phyloP scores from a whole-genome alignment of 345 rosid species.

The Eucalyptus grandis region DNA sequence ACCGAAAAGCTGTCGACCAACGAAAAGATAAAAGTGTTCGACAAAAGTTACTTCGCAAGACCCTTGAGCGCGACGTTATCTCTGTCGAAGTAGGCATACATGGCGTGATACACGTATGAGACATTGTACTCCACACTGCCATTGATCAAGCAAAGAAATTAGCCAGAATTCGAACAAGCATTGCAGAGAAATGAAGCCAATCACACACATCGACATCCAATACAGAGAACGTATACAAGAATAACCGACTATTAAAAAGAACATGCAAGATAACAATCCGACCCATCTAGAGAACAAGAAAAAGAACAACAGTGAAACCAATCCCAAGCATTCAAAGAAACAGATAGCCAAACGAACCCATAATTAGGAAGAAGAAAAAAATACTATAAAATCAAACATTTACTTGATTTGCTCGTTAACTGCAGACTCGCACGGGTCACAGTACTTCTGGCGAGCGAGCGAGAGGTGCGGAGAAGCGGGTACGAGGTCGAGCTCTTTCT shows the following conservation, averaged over 20 bases:
- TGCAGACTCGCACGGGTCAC: slow-evolving; percentile 48
- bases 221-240: neutral
- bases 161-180: neutral
- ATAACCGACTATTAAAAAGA: neutral
- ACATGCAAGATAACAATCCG: neutral
- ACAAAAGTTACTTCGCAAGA: slow-evolving; percentile 64
- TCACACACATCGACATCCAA: neutral
- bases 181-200: neutral
- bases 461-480: slow-evolving; percentile 36
- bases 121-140: slow-evolving; percentile 87
- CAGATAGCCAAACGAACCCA: neutral
- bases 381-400: neutral
- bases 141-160: neutral
- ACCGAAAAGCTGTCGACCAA: neutral
- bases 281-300: neutral
- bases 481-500: slow-evolving; percentile 44
- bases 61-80: slow-evolving; percentile 89
- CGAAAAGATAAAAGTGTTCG: neutral
- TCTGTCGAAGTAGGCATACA: slow-evolving; percentile 86
- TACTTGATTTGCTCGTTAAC: slow-evolving; percentile 84
- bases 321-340: neutral
- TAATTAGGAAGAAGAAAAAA: neutral
- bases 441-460: slow-evolving; percentile 56
- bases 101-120: slow-evolving; percentile 85
- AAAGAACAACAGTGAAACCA: neutral